Conservation (phyloP, 2,329 filamentous ascomycete genomes). For the Xylaria sp. region DNA sequence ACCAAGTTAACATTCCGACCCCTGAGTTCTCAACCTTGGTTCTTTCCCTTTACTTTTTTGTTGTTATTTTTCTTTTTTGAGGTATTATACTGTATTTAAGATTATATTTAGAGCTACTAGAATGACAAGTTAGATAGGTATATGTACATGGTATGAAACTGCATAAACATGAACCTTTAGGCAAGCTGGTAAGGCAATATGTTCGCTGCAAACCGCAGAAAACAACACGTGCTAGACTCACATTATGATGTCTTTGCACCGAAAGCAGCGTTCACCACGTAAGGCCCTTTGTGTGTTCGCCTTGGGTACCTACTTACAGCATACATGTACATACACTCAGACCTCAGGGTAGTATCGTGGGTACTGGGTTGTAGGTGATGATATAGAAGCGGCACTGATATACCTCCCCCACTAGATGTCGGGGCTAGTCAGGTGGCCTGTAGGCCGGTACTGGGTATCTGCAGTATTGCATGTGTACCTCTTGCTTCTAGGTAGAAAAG, state of each 20-base stretch:
- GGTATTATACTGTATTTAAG: neutral
- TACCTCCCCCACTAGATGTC: neutral
- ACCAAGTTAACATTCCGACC: neutral
- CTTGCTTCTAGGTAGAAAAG: neutral
- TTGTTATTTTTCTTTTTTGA: too few relatives aligned
- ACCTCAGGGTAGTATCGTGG: neutral
- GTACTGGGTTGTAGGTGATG: constrained; percentile 11
- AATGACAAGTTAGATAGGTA: neutral
- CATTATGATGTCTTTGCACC: constrained; percentile 12
- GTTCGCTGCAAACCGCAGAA: constrained; percentile 20
- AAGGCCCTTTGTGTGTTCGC: constrained; percentile 20
- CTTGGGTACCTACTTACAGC: neutral
- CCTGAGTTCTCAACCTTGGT: neutral
- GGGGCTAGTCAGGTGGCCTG: constrained; percentile 2
- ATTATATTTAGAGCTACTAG: neutral
- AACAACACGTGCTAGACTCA: constrained; percentile 16
- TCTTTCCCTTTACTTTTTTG: neutral
- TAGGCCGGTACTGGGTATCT: neutral
- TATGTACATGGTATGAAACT: too few relatives aligned
- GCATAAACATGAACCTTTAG: neutral
- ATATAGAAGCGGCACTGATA: neutral
- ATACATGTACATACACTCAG: neutral
- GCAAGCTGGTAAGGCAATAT: constrained; percentile 23
- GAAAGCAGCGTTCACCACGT: constrained; percentile 26
- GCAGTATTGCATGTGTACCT: constrained; percentile 6